These are phyloP conservation scores for Sphagnum magellanicum DNA, from an alignment of 228 moss, liverwort and hornwort genomes.

Conservation along the genomic window DNA sequence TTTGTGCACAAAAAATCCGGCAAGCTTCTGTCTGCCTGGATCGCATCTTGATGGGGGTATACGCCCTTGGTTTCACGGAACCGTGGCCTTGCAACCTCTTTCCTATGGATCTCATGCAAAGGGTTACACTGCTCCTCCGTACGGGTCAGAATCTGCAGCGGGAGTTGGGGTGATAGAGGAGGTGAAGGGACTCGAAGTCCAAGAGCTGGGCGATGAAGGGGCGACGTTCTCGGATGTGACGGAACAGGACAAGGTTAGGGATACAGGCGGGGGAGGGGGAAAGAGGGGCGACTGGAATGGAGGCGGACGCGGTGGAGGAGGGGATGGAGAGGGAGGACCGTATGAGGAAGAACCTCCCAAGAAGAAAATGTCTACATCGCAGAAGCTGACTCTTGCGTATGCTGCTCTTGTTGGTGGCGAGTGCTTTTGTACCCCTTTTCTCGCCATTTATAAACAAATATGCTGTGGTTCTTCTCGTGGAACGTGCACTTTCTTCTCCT, in stretches of 20 bases:
- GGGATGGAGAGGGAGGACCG: conserved; percentile 36
- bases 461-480: neutral
- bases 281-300: conserved; percentile 43
- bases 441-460: neutral
- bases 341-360: conserved; percentile 24
- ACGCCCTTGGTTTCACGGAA: too few relatives aligned
- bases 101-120: conserved; percentile 1
- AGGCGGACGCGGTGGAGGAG: conserved; percentile 25
- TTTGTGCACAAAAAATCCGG: too few relatives aligned
- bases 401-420: conserved; percentile 83
- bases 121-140: conserved; percentile 39
- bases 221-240: conserved; percentile 19
- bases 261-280: conserved; percentile 23
- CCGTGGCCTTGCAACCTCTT: too few relatives aligned
- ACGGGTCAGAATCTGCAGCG: conserved; percentile 19
- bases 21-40: too few relatives aligned
- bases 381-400: conserved; percentile 84
- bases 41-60: too few relatives aligned
- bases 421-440: conserved; percentile 9
- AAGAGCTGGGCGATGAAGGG: conserved; percentile 20
- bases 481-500: neutral
- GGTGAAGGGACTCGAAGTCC: conserved; percentile 8
- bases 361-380: conserved; percentile 59
- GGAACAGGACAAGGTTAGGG: conserved; percentile 42
- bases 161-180: conserved; percentile 16